Percentiles rank a stretch among this genome's conserved stretches.
Conservation (phyloP, 1,284 basidiomycete species). For the Ceratobasidium sp. region DNA sequence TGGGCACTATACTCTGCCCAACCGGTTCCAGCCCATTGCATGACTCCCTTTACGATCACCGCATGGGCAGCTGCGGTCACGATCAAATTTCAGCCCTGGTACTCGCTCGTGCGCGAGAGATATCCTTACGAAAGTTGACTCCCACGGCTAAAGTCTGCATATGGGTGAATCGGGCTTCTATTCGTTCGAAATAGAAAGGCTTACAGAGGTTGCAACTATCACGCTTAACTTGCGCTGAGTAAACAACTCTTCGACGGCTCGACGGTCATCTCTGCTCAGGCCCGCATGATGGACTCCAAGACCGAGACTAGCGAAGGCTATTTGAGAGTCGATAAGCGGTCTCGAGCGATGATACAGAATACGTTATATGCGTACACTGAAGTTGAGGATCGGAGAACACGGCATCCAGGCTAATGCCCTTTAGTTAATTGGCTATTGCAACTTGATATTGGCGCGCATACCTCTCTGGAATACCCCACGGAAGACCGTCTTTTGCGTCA, state of each 20-base stretch:
- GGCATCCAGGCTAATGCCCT: constrained; percentile 62
- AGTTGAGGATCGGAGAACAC: constrained; percentile 73
- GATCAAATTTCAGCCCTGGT: background rate
- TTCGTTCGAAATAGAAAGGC: constrained; percentile 50
- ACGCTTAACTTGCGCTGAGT: constrained; percentile 73
- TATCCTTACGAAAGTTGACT: constrained; percentile 81
- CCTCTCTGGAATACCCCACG: constrained; percentile 73
- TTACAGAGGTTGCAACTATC: constrained; percentile 78
- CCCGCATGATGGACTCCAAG: constrained; percentile 92
- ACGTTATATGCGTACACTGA: constrained; percentile 61
- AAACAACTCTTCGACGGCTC: constrained; percentile 77
- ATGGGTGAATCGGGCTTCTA: background rate
- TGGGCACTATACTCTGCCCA: constrained; percentile 83
- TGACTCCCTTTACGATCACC: constrained; percentile 86
- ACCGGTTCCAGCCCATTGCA: constrained; percentile 65
- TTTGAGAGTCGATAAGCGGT: background rate
- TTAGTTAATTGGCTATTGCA: constrained; percentile 18
- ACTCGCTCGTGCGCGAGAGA: background rate
- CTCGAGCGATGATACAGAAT: background rate
- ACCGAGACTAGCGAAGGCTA: constrained; percentile 62
- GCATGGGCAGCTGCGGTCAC: constrained; percentile 74
- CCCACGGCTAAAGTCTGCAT: constrained; percentile 86
- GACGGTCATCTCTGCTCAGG: constrained; percentile 77
- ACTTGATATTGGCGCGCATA: constrained; percentile 52
- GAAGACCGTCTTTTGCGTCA: constrained; percentile 65